A percentile compares a stretch with the other conserved stretches of the same genome.
Evolutionary conservation across 306 rosid species (phyloP).

Genomic region (Dryas octopetala): DNA sequence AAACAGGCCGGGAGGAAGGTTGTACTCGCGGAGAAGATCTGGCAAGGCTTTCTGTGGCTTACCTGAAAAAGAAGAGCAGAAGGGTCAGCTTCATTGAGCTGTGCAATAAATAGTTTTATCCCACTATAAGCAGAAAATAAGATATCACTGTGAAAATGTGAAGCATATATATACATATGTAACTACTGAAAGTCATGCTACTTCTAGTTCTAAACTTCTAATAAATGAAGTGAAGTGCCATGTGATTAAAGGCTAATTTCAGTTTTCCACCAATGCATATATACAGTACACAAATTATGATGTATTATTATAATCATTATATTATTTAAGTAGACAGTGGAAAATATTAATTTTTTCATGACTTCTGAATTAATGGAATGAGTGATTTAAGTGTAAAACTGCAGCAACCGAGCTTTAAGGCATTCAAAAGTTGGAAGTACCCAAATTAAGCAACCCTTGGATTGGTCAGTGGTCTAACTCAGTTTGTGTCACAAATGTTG

Average conservation of each 20-base stretch:
- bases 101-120: too few species aligned
- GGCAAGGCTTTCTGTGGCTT: slow-evolving; percentile 66
- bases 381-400: too few species aligned
- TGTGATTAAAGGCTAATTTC: neutral
- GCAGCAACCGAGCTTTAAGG: too few species aligned
- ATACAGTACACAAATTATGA: neutral
- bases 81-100: neutral
- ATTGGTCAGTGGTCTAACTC: slow-evolving; percentile 13
- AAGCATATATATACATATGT: too few species aligned
- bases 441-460: neutral
- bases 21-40: slow-evolving; percentile 76
- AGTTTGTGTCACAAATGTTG: neutral
- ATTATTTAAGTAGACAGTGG: too few species aligned
- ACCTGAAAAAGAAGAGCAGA: slow-evolving; percentile 44
- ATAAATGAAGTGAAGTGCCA: neutral
- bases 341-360: too few species aligned
- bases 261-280: neutral
- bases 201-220: neutral
- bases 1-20: slow-evolving; percentile 70
- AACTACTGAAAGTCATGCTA: too few species aligned
- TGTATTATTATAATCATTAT: neutral
- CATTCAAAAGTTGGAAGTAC: too few species aligned
- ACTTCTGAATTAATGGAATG: too few species aligned
- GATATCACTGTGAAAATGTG: too few species aligned
- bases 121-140: too few species aligned